These are phyloP conservation scores for Fusarium sp. DNA, from an alignment of 2,329 filamentous ascomycete species.

Conservation along the genomic window DNA sequence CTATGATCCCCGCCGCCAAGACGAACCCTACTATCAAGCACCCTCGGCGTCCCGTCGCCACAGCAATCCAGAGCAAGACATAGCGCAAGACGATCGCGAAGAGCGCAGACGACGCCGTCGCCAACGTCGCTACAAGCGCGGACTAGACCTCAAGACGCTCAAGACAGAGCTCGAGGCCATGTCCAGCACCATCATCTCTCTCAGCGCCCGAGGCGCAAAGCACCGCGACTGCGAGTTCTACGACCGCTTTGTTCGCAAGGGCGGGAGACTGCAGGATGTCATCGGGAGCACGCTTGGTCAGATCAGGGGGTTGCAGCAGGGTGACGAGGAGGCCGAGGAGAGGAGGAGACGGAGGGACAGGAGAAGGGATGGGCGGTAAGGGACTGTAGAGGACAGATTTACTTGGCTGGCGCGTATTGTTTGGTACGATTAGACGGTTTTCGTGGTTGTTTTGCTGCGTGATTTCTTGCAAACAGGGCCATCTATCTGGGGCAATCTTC, in stretches of 20 bases:
- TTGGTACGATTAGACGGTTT: constrained; percentile 1
- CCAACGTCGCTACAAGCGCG: constrained; percentile 27
- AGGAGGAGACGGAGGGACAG: constrained; percentile 23
- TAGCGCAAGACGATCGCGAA: constrained; percentile 22
- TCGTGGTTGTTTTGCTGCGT: neutral
- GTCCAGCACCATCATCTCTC: constrained; percentile 42
- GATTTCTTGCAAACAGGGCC: constrained; percentile 1
- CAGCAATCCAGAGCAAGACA: neutral
- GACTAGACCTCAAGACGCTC: constrained; percentile 37
- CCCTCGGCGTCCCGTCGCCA: constrained; percentile 14
- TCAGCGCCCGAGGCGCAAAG: constrained; percentile 36
- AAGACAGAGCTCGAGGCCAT: constrained; percentile 41
- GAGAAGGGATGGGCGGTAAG: constrained; percentile 10
- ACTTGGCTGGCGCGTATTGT: neutral
- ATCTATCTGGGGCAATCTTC: constrained; percentile 6
- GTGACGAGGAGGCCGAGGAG: constrained; percentile 15
- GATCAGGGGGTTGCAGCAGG: constrained; percentile 35
- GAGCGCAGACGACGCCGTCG: constrained; percentile 33
- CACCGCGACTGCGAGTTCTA: constrained; percentile 43
- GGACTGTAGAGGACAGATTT: constrained; percentile 3
- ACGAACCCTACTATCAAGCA: constrained; percentile 24
- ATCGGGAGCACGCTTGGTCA: constrained; percentile 41
- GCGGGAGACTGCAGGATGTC: constrained; percentile 39
- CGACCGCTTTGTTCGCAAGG: constrained; percentile 40
- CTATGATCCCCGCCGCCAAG: constrained; percentile 20